These are phyloP conservation scores for Mycena pura DNA, from an alignment of 768 basidiomycete genomes.

Conservation along the genomic window DNA sequence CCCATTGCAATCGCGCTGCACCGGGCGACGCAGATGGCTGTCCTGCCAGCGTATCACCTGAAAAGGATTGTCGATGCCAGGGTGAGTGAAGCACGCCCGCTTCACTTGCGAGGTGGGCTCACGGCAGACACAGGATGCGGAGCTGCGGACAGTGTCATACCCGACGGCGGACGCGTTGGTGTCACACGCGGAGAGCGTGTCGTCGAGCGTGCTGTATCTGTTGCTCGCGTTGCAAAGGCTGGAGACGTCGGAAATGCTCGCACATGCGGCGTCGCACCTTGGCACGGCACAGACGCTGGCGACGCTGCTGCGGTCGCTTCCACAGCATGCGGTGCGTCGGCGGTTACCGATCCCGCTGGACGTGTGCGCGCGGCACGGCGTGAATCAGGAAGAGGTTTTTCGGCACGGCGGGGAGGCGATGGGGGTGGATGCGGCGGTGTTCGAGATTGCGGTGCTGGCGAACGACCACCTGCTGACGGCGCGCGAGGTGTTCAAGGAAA, in stretches of 20 bases:
- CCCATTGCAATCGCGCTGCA: slow-evolving; percentile 80
- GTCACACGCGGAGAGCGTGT: slow-evolving; percentile 80
- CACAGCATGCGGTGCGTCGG: slow-evolving; percentile 76
- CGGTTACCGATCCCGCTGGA: slow-evolving; percentile 82
- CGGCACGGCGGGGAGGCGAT: slow-evolving; percentile 58
- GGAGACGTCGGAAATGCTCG: slow-evolving; percentile 57
- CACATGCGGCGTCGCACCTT: slow-evolving; percentile 84
- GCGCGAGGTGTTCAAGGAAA: slow-evolving; percentile 67
- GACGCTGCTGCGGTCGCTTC: slow-evolving; percentile 77
- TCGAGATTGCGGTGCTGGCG: slow-evolving; percentile 80
- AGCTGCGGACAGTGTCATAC: slow-evolving; percentile 68
- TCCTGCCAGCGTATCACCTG: slow-evolving; percentile 76
- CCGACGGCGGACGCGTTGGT: slow-evolving; percentile 72
- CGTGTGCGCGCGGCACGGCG: slow-evolving; percentile 77
- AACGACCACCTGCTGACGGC: slow-evolving; percentile 83
- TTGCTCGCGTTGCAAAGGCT: slow-evolving; percentile 71
- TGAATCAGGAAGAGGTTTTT: slow-evolving; percentile 83
- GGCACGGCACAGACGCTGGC: slow-evolving; percentile 75
- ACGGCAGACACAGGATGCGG: slow-evolving; percentile 56
- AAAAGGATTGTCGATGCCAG: slow-evolving; percentile 86
- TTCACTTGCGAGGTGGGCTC: too few relatives aligned
- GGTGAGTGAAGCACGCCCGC: slow-evolving; percentile 51
- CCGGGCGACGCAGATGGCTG: slow-evolving; percentile 54
- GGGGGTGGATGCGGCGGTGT: slow-evolving; percentile 80
- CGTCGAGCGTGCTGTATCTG: slow-evolving; percentile 79